phyloP scores from a whole-genome alignment of 75 land plant species.

The Azolla pinnata region DNA sequence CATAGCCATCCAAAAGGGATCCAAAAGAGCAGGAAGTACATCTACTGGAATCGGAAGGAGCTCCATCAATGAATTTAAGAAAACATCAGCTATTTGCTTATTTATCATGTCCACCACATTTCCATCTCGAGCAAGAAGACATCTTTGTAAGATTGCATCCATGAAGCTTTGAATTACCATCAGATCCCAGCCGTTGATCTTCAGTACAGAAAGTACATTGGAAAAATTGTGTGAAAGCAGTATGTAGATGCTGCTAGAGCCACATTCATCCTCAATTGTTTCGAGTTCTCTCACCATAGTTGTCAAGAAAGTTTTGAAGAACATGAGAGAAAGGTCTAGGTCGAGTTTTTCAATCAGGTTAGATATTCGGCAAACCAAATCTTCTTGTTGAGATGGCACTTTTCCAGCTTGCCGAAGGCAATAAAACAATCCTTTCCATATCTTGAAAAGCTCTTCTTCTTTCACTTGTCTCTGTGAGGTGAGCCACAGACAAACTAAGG shows the following conservation, averaged over 20 bases:
- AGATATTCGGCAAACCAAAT: constrained; percentile 19
- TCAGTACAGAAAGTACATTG: constrained; percentile 22
- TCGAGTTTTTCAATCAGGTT: constrained; percentile 20
- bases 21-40: constrained; percentile 18
- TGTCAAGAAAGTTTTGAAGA: constrained; percentile 26
- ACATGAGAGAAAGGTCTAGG: constrained; percentile 18
- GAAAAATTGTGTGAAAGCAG: constrained; percentile 26
- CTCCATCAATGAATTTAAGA: constrained; percentile 14
- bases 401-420: constrained; percentile 35
- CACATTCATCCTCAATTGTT: constrained; percentile 24
- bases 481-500: constrained; percentile 32
- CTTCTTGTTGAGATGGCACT: constrained; percentile 27
- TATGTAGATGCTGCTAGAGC: constrained; percentile 28
- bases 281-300: constrained; percentile 29
- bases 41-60: constrained; percentile 19
- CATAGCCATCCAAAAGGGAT: constrained; percentile 31
- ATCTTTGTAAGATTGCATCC: constrained; percentile 27
- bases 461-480: constrained; percentile 21
- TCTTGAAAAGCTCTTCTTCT: constrained; percentile 34
- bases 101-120: constrained; percentile 10
- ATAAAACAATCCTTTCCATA: constrained; percentile 43
- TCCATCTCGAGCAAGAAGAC: constrained; percentile 20
- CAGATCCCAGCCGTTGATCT: constrained; percentile 24
- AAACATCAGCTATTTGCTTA: constrained; percentile 26
- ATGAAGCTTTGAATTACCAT: constrained; percentile 19